These are phyloP conservation scores for Monilinia fructicola DNA, from an alignment of 2,329 filamentous ascomycete species.

Conservation along the genomic window DNA sequence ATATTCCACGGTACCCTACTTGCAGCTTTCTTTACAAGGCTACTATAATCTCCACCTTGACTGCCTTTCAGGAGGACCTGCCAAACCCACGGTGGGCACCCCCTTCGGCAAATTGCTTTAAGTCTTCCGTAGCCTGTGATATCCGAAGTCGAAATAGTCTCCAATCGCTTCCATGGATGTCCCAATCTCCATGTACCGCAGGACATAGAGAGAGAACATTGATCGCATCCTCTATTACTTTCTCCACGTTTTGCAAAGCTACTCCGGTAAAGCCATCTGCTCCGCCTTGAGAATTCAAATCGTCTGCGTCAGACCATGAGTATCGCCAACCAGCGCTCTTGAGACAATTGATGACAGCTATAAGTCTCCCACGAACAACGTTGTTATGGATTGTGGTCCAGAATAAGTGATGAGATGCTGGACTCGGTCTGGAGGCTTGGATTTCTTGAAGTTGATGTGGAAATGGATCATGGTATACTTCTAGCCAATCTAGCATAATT, in stretches of 20 bases:
- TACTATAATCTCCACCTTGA: conserved; percentile 62
- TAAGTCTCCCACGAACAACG: conserved; percentile 72
- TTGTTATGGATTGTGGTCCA: conserved; percentile 81
- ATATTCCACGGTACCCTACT: conserved; percentile 87
- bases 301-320: conserved; percentile 63
- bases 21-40: conserved; percentile 70
- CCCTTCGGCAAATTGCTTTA: conserved; percentile 78
- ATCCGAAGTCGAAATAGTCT: conserved; percentile 76
- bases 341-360: conserved; percentile 65
- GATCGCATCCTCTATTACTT: conserved; percentile 67
- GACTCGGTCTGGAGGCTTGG: conserved; percentile 63
- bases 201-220: conserved; percentile 73
- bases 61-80: conserved; percentile 48
- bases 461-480: conserved; percentile 71
- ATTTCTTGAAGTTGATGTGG: conserved; percentile 66
- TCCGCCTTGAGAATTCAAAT: conserved; percentile 61
- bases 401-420: conserved; percentile 73
- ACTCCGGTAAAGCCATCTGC: conserved; percentile 60
- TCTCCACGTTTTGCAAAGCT: conserved; percentile 75
- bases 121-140: conserved; percentile 64
- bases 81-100: conserved; percentile 42
- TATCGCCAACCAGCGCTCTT: conserved; percentile 75
- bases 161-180: conserved; percentile 81
- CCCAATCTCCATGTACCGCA: conserved; percentile 70
- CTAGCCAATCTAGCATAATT: conserved; percentile 80